Conservation (phyloP, 169 alveolate genomes). For the Eimeria maxima region DNA sequence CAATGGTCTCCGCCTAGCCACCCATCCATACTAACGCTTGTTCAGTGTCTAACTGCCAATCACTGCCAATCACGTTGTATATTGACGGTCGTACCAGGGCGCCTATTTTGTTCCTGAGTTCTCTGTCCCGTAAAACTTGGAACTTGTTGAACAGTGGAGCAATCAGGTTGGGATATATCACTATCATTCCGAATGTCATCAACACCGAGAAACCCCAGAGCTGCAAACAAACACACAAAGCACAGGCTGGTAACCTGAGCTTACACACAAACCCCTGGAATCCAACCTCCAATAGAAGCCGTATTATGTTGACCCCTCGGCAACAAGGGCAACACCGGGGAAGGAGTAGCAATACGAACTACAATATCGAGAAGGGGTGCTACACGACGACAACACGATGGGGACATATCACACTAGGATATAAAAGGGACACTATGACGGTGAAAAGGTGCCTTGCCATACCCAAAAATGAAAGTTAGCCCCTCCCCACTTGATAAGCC, state of each 20-base stretch:
- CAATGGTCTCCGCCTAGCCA: background rate
- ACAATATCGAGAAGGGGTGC: background rate
- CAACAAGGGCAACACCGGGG: background rate
- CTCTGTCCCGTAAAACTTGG: slow-evolving; percentile 94
- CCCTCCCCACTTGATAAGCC: slow-evolving; percentile 95
- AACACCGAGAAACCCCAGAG: slow-evolving; percentile 89
- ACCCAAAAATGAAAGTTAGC: slow-evolving; percentile 93
- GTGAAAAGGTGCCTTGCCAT: background rate
- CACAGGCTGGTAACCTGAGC: background rate
- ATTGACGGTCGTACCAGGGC: slow-evolving; percentile 86
- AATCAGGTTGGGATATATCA: slow-evolving; percentile 94
- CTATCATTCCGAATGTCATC: slow-evolving; percentile 90
- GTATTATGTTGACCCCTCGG: background rate
- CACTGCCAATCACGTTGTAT: slow-evolving; percentile 59
- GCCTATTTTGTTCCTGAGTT: slow-evolving; percentile 91
- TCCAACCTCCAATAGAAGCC: background rate
- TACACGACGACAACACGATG: background rate
- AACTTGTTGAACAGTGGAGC: slow-evolving; percentile 97
- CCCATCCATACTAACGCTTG: background rate
- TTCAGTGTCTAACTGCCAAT: background rate
- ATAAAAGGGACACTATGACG: no score
- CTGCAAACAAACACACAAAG: slow-evolving; percentile 62
- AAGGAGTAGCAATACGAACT: background rate
- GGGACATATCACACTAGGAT: no score
- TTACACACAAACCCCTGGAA: background rate